Conservation (phyloP, 352 stramenopile genomes). For the Thalassiosira hispida region DNA sequence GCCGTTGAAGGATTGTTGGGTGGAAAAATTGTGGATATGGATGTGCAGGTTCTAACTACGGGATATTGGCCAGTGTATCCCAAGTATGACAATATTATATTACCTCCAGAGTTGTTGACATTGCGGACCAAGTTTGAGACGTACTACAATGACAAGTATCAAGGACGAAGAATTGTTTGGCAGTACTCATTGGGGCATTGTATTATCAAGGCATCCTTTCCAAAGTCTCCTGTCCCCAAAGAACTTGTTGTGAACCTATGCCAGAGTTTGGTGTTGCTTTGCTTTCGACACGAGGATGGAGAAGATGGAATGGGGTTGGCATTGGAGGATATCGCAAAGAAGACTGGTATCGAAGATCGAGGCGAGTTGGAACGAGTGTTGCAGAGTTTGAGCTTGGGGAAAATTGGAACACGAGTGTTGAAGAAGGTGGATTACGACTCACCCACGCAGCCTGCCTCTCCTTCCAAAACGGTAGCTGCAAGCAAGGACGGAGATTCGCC, state of each 20-base stretch:
- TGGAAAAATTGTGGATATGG: conserved; percentile 88
- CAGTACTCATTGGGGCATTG: conserved; percentile 80
- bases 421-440: conserved; percentile 65
- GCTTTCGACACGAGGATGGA: conserved; percentile 88
- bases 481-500: conserved; percentile 58
- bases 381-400: conserved; percentile 74
- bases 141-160: conserved; percentile 84
- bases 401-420: conserved; percentile 78
- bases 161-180: conserved; percentile 81
- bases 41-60: conserved; percentile 96
- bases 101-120: conserved; percentile 83
- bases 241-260: conserved; percentile 96
- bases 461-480: conserved; percentile 85
- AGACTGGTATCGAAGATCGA: conserved; percentile 87
- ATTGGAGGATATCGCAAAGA: conserved; percentile 90
- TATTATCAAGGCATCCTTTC: conserved; percentile 89
- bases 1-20: neutral
- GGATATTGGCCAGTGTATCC: conserved; percentile 97
- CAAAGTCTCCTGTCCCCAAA: conserved; percentile 83
- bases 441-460: conserved; percentile 90
- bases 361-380: conserved; percentile 87
- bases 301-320: conserved; percentile 51
- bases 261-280: conserved; percentile 95
- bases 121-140: conserved; percentile 70
- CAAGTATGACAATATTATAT: conserved; percentile 85